Evolutionary conservation across 75 land plant species (phyloP), one percentile per base, ranked within the genome.

Genomic region (Picea sitchensis): DNA sequence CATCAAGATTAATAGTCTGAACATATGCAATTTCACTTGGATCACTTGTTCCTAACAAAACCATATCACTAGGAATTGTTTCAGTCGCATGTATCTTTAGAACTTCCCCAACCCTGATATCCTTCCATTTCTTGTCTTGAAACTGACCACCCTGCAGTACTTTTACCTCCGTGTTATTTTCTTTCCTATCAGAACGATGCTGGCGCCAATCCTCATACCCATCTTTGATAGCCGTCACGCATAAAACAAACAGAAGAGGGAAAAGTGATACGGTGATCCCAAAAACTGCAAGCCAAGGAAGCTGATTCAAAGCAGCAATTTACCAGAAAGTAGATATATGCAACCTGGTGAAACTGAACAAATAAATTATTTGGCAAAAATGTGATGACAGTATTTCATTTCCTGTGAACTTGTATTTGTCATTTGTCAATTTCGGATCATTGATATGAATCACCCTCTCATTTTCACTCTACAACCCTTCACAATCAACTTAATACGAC

Each of bases 221-320:
- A 68, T 80, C 81, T 59, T 80, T 80, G 60, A 80, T 73, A 5
- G 81, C 61, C 4, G 61, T 80, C 30, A 80, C 58, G 57, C 75
- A 41, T 17, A 80, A 58, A 20, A 80, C 61, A 58, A 80, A 72
- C 3, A 65, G 18, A 73, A 73, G 77, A 31, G 81, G 81, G 59
- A 80, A 65, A 71, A 57, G 61, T 15, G 81, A 80, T 44, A 78
- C 61, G 4, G 4, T 21, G 17, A 77, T 79, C 23, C 81, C 81
- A 79, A 79, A 79, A 18, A 80, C 77, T 47, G 77, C 81, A 36
- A 80, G 81, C 41, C 68, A 78, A 73, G 81, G 81, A 73, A 80
- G 54, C 73, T 80, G 81, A 51, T 80, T 80, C 32, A 80, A 38
- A n/a, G 26, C 11, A 14, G 58, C 59, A 34, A 80, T 73, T 73